These are phyloP conservation scores for Hypoxylon sp. DNA, from an alignment of 2,329 filamentous ascomycete genomes.

Conservation along the genomic window DNA sequence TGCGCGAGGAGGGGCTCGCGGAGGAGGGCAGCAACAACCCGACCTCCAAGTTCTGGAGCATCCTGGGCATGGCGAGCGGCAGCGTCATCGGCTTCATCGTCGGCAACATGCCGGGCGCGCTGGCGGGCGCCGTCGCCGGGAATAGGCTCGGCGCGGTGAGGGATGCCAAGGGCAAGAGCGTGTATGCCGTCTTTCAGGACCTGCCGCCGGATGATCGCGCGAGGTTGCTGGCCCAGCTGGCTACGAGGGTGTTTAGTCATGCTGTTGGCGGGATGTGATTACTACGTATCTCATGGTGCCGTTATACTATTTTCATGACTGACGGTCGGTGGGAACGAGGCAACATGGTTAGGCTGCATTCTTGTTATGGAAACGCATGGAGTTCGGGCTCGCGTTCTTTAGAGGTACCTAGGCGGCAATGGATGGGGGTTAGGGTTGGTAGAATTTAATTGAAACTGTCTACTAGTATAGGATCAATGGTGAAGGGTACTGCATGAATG, in stretches of 20 bases:
- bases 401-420: slow-evolving; percentile 1
- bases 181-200: slow-evolving; percentile 91
- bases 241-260: slow-evolving; percentile 87
- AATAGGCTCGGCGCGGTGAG: slow-evolving; percentile 91
- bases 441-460: slow-evolving; percentile 1
- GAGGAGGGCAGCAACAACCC: slow-evolving; percentile 72
- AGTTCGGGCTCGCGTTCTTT: slow-evolving; percentile 25
- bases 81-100: slow-evolving; percentile 95
- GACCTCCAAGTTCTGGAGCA: slow-evolving; percentile 85
- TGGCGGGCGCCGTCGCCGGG: slow-evolving; percentile 92
- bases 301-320: neutral
- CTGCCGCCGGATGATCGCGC: slow-evolving; percentile 87
- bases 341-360: slow-evolving; percentile 14
- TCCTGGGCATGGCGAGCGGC: slow-evolving; percentile 88
- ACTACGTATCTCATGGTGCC: neutral
- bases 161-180: slow-evolving; percentile 93
- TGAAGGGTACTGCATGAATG: neutral
- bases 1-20: slow-evolving; percentile 86
- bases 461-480: neutral
- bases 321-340: neutral
- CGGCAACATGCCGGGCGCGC: slow-evolving; percentile 88
- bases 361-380: slow-evolving; percentile 21
- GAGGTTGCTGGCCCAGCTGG: slow-evolving; percentile 84
- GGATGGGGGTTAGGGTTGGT: slow-evolving; percentile 3
- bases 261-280: slow-evolving; percentile 70